A percentile compares a stretch with the other conserved stretches of the same genome.
Evolutionary conservation across 1,284 basidiomycete genomes (phyloP).

Genomic region (Flammula alnicola): DNA sequence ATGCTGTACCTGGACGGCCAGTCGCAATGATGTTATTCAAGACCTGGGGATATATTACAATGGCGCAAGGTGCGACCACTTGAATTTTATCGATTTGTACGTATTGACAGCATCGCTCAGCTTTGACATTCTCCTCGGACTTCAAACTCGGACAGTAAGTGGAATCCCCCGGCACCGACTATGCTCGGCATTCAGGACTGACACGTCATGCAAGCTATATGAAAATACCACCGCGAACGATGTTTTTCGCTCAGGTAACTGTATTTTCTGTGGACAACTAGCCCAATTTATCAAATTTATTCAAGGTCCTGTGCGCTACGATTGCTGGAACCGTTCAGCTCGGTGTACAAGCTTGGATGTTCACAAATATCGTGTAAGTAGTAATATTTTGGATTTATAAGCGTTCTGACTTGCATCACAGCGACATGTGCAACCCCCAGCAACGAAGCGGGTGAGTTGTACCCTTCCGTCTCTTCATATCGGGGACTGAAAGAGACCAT

Average conservation of each 20-base stretch:
- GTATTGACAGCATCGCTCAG: conserved; percentile 18
- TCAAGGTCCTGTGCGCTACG: conserved; percentile 60
- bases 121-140: conserved; percentile 58
- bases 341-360: conserved; percentile 67
- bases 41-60: conserved; percentile 46
- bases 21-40: conserved; percentile 60
- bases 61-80: conserved; percentile 30
- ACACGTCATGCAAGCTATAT: conserved; percentile 50
- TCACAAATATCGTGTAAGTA: conserved; percentile 47
- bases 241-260: conserved; percentile 47
- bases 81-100: background rate
- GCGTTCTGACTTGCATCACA: too few species aligned
- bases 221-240: conserved; percentile 52
- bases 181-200: background rate
- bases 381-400: too few species aligned
- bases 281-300: too few species aligned
- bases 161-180: background rate
- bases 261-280: too few species aligned
- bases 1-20: conserved; percentile 51
- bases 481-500: conserved; percentile 37
- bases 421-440: conserved; percentile 45
- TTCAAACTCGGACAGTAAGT: conserved; percentile 60
- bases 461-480: conserved; percentile 37
- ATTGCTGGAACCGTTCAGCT: conserved; percentile 64
- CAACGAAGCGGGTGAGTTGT: conserved; percentile 45